Evolutionary conservation across 768 basidiomycete genomes (phyloP), one percentile per base, ranked within the genome.

Genomic region (Favolaschia claudopus): DNA sequence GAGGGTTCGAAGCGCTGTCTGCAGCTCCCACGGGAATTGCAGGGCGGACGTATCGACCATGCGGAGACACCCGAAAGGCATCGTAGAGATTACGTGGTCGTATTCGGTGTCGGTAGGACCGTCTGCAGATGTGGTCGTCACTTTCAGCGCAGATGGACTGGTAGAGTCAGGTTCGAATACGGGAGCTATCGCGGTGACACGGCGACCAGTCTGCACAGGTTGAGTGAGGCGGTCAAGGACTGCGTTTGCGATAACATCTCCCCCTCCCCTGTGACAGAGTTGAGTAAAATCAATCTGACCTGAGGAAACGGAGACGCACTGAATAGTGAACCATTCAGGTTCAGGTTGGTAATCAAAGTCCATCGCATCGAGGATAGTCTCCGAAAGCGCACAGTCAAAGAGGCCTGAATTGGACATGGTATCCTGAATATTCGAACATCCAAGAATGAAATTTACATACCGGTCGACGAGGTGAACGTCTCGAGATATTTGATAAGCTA

Each of bases 61-160:
- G 36, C 72, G 71, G 36, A 82, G 72, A 43, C 70, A 66, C 15
- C 70, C 55, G 6, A 82, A 66, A 9, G 81, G 72, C n/a, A 77
- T 66, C 2, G 80, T 80, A 28, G 72, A 75, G 55, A 82, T 75
- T 62, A 81, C 79, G 33, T 82, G 76, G 1, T 71, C 68, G 58
- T 75, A 82, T 19, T 65, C 38, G 29, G 38, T 55, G 38, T 53
- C 51, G 50, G 29, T 34, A 28, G 10, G 38, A 20, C 51, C 43
- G 34, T 27, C 28, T 39, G 31, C 29, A 43, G 43, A 39, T 42
- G 34, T 47, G 19, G 51, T 32, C 7, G 31, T 38, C 17, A 60
- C 53, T 0, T 36, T 38, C 4, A 61, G 66, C 36, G 49, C 54
- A 37, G 1, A 59, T 51, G 22, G 48, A 63, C 7, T 37, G 20